phyloP scores from a whole-genome alignment of 2,329 filamentous ascomycete species.

The Aspergillus ruber region DNA sequence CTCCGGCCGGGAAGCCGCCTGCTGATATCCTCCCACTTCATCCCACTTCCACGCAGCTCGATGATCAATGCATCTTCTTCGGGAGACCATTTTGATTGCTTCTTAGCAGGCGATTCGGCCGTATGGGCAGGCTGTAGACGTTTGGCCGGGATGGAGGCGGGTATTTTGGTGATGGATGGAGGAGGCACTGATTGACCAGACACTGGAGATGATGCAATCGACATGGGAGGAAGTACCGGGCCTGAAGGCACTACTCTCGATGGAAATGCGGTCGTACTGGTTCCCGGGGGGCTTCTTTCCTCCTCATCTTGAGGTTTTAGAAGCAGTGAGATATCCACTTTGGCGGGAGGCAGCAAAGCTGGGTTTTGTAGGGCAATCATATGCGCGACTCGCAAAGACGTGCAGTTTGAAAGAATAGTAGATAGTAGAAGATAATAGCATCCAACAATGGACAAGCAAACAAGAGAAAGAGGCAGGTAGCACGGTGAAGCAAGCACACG shows the following conservation, averaged over 20 bases:
- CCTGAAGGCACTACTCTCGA: conserved; percentile 20
- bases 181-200: conserved; percentile 24
- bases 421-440: background rate
- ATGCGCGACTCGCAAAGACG: conserved; percentile 28
- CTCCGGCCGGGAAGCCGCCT: conserved; percentile 84
- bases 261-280: conserved; percentile 26
- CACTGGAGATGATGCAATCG: conserved; percentile 17
- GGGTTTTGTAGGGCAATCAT: conserved; percentile 39
- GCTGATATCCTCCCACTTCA: conserved; percentile 99
- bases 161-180: conserved; percentile 19
- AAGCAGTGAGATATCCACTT: conserved; percentile 91
- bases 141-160: conserved; percentile 28
- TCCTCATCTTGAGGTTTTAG: conserved; percentile 57
- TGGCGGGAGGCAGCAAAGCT: conserved; percentile 48
- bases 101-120: conserved; percentile 68
- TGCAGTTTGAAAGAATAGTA: background rate
- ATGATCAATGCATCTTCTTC: conserved; percentile 94
- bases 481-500: background rate
- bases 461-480: conserved; percentile 1
- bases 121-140: conserved; percentile 43
- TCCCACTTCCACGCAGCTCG: conserved; percentile 77
- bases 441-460: background rate
- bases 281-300: conserved; percentile 25
- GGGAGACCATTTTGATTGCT: conserved; percentile 93
- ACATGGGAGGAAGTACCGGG: conserved; percentile 23